Conservation (phyloP, 768 basidiomycete species). For the Pleurotus djamor region DNA sequence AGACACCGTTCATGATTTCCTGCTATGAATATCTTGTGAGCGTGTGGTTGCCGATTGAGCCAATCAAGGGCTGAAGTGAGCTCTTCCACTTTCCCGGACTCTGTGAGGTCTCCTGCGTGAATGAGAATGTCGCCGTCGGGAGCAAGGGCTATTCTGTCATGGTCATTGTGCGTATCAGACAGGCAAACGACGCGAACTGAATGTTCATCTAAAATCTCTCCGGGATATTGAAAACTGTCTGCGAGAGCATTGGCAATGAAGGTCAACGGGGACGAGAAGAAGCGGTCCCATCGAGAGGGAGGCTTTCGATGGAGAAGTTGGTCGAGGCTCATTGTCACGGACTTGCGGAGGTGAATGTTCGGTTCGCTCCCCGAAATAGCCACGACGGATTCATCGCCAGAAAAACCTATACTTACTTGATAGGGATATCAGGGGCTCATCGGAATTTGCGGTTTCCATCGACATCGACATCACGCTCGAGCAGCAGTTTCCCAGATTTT, state of each 20-base stretch:
- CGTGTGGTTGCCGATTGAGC: slow-evolving; percentile 28
- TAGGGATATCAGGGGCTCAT: too few relatives aligned
- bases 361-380: neutral
- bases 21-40: slow-evolving; percentile 37
- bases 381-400: neutral
- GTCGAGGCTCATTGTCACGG: neutral
- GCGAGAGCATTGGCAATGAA: neutral
- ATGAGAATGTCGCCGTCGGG: slow-evolving; percentile 39
- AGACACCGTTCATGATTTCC: slow-evolving; percentile 41
- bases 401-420: too few relatives aligned
- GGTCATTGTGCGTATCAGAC: slow-evolving; percentile 36
- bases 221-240: slow-evolving; percentile 27
- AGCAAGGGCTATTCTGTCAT: slow-evolving; percentile 19
- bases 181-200: slow-evolving; percentile 30
- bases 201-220: too few relatives aligned
- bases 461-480: too few relatives aligned
- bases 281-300: neutral
- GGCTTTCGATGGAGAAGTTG: neutral
- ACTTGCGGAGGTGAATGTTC: too few relatives aligned
- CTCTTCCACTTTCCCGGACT: slow-evolving; percentile 28
- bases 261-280: neutral
- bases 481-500: too few relatives aligned
- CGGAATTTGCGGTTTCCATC: too few relatives aligned
- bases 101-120: slow-evolving; percentile 37
- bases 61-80: slow-evolving; percentile 21